Base-by-base conservation (phyloP, 441 rosid species). In the Populus trichocarpa region DNA sequence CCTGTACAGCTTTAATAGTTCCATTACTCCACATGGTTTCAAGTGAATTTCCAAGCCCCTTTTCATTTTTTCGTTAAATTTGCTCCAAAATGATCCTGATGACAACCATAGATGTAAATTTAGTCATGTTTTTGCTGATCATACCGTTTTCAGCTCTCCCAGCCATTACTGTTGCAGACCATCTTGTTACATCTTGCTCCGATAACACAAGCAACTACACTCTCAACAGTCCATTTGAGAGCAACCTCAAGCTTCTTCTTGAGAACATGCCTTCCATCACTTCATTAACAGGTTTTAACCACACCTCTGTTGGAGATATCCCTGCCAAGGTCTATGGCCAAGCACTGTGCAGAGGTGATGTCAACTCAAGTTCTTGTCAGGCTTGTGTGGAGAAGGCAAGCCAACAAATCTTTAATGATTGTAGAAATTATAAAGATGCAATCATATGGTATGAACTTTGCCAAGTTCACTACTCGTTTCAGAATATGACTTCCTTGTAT, bases 381-480 rank as follows among this genome's bases (percentile, higher is more conserved):
- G 22, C 10, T 20, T 57, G 63, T 57, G 63, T 57, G 63, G 63
- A 57, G 23, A 7, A 57, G 22, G 23, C 63, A 57, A 57, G 63
- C 23, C 8, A 57, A 7, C 0, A 57, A 57, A 57, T 57, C 4
- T 20, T 57, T 8, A 6, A 7, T 2, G 63, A 57, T 20, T 57
- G 63, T 20, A 20, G 9, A 20, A 20, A 20, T 57, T 46, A 12
- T 46, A 14, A 1, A 1, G 57, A 80, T 61, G 85, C 80, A 11
- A 64, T 75, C 8, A 77, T 83, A 20, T 85, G 88, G 86, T 63
- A 81, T 42, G 83, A 85, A 23, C 57, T 16, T 2, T 83, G 86
- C 46, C 82, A 83, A 78, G 70, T 85, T 26, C 83, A 71, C 28
- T 85, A 83, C 77, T 85, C 88, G 0, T 46, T 61, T 25, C 53